These are phyloP conservation scores for Neurospora sp. DNA, from an alignment of 495 filamentous ascomycete genomes.

Conservation along the genomic window DNA sequence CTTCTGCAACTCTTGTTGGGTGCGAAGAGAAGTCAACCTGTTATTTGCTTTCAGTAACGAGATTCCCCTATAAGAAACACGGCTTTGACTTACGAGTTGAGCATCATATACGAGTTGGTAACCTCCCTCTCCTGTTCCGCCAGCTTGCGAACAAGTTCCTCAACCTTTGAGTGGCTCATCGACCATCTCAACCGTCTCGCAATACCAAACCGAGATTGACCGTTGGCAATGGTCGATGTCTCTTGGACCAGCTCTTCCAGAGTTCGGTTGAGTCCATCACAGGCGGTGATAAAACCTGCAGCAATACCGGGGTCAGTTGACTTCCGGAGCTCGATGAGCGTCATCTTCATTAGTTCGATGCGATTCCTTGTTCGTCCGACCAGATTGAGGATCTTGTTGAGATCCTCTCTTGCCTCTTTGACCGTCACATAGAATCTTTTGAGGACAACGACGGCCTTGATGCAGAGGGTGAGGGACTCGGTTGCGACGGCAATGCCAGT, in stretches of 20 bases:
- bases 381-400: background rate
- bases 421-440: background rate
- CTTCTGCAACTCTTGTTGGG: background rate
- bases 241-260: background rate
- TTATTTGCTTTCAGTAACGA: background rate
- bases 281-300: background rate
- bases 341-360: background rate
- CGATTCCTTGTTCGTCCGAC: background rate
- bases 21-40: background rate
- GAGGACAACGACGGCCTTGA: background rate
- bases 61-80: background rate
- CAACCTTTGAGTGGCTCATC: background rate
- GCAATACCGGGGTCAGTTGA: background rate
- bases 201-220: background rate
- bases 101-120: background rate
- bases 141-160: background rate
- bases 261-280: background rate
- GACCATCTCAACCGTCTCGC: background rate
- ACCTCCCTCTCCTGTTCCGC: background rate
- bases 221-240: background rate
- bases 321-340: background rate
- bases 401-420: background rate
- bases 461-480: background rate
- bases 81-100: background rate
- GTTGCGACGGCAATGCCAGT: background rate